Evolutionary conservation across 352 stramenopile species (phyloP).

Genomic region (Phytophthora agathidicida): DNA sequence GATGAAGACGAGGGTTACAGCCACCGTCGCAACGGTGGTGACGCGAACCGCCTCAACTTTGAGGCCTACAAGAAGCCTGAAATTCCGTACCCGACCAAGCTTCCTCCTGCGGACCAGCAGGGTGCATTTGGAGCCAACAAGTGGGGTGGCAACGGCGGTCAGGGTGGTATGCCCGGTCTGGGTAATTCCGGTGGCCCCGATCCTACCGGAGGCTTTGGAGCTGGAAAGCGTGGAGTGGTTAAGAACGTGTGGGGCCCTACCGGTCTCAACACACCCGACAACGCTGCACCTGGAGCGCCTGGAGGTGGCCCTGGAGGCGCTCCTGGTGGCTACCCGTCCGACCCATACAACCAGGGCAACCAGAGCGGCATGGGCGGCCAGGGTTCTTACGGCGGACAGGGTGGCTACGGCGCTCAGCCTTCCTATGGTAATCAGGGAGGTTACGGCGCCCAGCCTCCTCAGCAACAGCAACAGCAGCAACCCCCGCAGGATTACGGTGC

Average conservation of each 20-base stretch:
- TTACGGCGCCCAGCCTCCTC: conserved; percentile 42
- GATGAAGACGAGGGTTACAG: conserved; percentile 92
- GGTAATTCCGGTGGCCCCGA: conserved; percentile 39
- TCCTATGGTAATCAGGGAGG: conserved; percentile 40
- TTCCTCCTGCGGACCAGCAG: conserved; percentile 63
- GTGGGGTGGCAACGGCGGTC: conserved; percentile 51
- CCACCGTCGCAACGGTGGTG: conserved; percentile 51
- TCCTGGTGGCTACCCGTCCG: conserved; percentile 41
- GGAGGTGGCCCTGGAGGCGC: conserved; percentile 21
- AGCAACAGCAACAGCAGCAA: conserved; percentile 26
- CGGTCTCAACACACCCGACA: conserved; percentile 72
- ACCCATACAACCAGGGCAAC: conserved; percentile 46
- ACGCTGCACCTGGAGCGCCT: conserved; percentile 18
- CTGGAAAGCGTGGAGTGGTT: conserved; percentile 54
- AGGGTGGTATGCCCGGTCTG: conserved; percentile 38
- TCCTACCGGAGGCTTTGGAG: conserved; percentile 45
- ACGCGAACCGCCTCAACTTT: conserved; percentile 82
- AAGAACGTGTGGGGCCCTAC: conserved; percentile 90
- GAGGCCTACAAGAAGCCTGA: conserved; percentile 92
- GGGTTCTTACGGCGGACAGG: conserved; percentile 39
- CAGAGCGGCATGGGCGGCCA: conserved; percentile 28
- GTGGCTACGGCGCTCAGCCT: conserved; percentile 45
- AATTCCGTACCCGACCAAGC: conserved; percentile 83
- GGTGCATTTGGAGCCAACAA: conserved; percentile 61
- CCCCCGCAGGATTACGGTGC: conserved; percentile 53